A percentile compares a stretch with the other conserved stretches of the same genome.
Conservation (phyloP, 2,329 filamentous ascomycete genomes). For the Fusarium praegraminearum region DNA sequence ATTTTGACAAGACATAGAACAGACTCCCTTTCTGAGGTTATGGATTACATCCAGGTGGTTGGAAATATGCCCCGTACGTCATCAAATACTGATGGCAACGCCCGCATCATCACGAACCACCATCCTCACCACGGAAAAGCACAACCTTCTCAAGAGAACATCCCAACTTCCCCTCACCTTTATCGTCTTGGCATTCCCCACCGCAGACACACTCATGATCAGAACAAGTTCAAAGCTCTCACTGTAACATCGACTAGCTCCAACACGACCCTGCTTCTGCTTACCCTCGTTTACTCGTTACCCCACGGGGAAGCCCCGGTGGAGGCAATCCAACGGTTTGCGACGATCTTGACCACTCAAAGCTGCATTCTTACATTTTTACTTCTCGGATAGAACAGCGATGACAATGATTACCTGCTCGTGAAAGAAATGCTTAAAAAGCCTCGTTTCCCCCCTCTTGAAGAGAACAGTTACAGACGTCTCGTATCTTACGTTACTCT, state of each 20-base stretch:
- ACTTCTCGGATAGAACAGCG: neutral
- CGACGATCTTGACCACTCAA: slow-evolving; percentile 21
- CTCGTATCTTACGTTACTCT: slow-evolving; percentile 1
- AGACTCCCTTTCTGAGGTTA: neutral
- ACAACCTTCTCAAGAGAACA: neutral
- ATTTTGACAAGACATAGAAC: too few species aligned
- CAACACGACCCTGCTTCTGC: slow-evolving; percentile 4
- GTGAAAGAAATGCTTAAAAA: slow-evolving; percentile 12
- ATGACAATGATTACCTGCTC: neutral
- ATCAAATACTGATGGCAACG: neutral
- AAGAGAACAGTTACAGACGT: slow-evolving; percentile 4
- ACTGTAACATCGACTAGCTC: neutral
- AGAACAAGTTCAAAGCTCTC: slow-evolving; percentile 2
- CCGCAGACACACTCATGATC: slow-evolving; percentile 31
- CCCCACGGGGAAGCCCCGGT: slow-evolving; percentile 41
- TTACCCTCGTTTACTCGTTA: slow-evolving; percentile 21
- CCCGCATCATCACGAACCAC: neutral
- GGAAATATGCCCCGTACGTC: neutral
- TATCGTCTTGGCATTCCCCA: slow-evolving; percentile 35
- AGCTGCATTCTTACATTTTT: neutral
- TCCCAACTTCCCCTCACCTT: slow-evolving; percentile 16
- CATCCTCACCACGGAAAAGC: slow-evolving; percentile 7
- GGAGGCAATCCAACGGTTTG: slow-evolving; percentile 20
- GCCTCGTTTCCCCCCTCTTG: neutral
- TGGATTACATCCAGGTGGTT: accelerated